These are phyloP conservation scores for Cercospora sesami DNA, from an alignment of 2,329 filamentous ascomycete genomes.

Conservation along the genomic window DNA sequence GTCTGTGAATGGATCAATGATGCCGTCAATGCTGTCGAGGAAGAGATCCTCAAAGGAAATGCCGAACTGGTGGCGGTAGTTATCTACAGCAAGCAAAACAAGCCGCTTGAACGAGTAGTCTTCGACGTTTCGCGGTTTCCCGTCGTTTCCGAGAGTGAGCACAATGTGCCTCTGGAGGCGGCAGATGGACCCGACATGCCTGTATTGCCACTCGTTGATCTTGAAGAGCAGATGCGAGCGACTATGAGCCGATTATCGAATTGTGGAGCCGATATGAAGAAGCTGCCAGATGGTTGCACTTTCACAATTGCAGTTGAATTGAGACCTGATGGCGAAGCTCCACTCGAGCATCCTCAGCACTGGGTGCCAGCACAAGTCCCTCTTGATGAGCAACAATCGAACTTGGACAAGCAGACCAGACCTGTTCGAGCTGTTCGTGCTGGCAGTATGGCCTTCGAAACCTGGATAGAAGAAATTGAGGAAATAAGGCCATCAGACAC, in stretches of 20 bases:
- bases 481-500: slow-evolving; percentile 7
- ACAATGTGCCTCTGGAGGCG: slow-evolving; percentile 55
- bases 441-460: slow-evolving; percentile 65
- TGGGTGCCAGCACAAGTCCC: slow-evolving; percentile 58
- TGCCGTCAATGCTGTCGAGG: slow-evolving; percentile 69
- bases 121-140: slow-evolving; percentile 62
- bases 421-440: slow-evolving; percentile 64
- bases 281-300: slow-evolving; percentile 65
- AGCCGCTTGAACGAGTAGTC: slow-evolving; percentile 60
- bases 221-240: slow-evolving; percentile 72
- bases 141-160: slow-evolving; percentile 47
- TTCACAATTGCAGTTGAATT: slow-evolving; percentile 77
- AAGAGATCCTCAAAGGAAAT: slow-evolving; percentile 64
- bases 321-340: slow-evolving; percentile 57
- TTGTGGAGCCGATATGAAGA: slow-evolving; percentile 57
- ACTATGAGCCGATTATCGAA: slow-evolving; percentile 64
- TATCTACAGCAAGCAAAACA: slow-evolving; percentile 54
- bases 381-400: slow-evolving; percentile 21
- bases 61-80: slow-evolving; percentile 59
- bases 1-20: slow-evolving; percentile 85
- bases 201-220: slow-evolving; percentile 48
- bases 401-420: slow-evolving; percentile 51
- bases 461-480: slow-evolving; percentile 65
- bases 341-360: slow-evolving; percentile 53
- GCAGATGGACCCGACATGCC: slow-evolving; percentile 28